phyloP scores from a whole-genome alignment of 306 rosid genomes.

The Boehmeria nivea region DNA sequence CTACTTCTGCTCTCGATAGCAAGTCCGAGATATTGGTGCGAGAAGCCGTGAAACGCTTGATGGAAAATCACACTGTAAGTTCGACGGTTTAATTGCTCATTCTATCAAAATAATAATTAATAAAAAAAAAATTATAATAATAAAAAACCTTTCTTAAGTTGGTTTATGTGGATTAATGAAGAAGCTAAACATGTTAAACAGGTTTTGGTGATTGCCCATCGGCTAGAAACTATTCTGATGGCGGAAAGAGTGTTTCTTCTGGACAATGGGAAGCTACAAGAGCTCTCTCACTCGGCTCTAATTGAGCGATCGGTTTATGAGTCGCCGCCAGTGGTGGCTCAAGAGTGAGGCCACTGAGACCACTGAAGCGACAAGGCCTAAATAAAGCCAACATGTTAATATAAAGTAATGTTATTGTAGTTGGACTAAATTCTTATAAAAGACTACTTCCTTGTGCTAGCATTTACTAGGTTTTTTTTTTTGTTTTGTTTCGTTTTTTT shows the following conservation, averaged over 20 bases:
- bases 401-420: too few species aligned
- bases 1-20: constrained; percentile 86
- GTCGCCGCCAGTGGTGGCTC: constrained; percentile 15
- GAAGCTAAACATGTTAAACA: constrained; percentile 5
- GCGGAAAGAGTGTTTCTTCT: constrained; percentile 67
- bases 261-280: constrained; percentile 63
- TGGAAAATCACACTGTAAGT: constrained; percentile 76
- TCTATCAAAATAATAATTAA: not conserved
- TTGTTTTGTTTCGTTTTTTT: too few species aligned
- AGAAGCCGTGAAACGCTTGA: constrained; percentile 67
- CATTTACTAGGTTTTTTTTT: too few species aligned
- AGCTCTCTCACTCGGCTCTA: constrained; percentile 47
- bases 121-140: not conserved
- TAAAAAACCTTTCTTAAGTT: not conserved
- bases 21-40: constrained; percentile 68
- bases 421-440: too few species aligned
- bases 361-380: too few species aligned
- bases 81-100: not conserved
- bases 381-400: too few species aligned
- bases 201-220: constrained; percentile 93
- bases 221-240: constrained; percentile 77
- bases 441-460: too few species aligned
- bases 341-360: too few species aligned
- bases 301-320: constrained; percentile 26
- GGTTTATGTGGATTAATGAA: not conserved